phyloP scores from a whole-genome alignment of 73 alveolate genomes.

The Paramecium pentaurelia region DNA sequence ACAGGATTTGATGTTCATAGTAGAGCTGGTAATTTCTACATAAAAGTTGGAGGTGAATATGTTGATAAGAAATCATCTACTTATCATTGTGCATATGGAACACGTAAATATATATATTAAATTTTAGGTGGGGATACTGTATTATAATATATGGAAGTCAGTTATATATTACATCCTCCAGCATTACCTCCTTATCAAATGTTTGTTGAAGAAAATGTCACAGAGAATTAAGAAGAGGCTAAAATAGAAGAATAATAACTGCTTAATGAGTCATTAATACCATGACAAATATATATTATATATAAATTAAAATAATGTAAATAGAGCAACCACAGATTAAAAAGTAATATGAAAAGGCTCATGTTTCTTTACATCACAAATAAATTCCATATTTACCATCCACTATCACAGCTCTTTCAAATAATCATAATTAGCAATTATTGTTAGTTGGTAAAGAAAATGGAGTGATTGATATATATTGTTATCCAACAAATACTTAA shows the following conservation, averaged over 20 bases:
- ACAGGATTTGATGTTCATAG: conserved; percentile 29
- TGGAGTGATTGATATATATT: background rate
- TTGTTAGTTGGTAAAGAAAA: conserved; percentile 8
- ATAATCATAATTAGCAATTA: background rate
- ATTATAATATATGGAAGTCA: background rate
- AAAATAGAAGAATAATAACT: background rate
- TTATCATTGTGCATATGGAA: conserved; percentile 35
- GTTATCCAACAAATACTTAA: background rate
- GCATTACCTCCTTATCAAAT: conserved; percentile 35
- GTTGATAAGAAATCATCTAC: background rate
- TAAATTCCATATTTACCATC: conserved; percentile 25
- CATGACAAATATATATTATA: background rate
- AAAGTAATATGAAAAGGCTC: conserved; percentile 20
- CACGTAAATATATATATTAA: background rate
- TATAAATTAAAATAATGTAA: background rate
- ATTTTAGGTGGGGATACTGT: conserved; percentile 33
- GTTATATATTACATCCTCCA: conserved; percentile 26
- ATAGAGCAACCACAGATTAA: conserved; percentile 17
- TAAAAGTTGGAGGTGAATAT: conserved; percentile 38
- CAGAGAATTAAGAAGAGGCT: background rate
- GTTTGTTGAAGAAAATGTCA: background rate
- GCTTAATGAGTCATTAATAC: background rate
- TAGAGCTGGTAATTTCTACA: conserved; percentile 9
- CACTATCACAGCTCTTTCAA: background rate
- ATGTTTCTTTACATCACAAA: background rate